Evolutionary conservation across 2,329 filamentous ascomycete species (phyloP).

Genomic region (Emmonsia crescens): DNA sequence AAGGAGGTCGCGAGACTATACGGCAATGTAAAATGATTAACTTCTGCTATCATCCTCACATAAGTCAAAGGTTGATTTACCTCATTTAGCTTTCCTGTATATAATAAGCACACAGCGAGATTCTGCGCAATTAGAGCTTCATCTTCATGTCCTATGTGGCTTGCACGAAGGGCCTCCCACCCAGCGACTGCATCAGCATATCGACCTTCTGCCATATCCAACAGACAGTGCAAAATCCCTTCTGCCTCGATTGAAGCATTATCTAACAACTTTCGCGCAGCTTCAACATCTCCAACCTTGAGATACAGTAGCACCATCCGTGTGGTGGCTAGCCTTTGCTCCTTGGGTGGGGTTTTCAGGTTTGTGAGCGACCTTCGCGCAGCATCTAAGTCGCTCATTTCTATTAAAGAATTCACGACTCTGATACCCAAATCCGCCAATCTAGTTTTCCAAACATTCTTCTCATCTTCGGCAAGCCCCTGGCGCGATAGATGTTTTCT

Average conservation of each 20-base stretch:
- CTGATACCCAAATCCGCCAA: slow-evolving; percentile 63
- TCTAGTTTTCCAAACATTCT: slow-evolving; percentile 58
- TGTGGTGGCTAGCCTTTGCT: slow-evolving; percentile 24
- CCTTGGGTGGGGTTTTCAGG: slow-evolving; percentile 33
- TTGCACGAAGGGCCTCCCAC: slow-evolving; percentile 47
- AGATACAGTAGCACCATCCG: slow-evolving; percentile 58
- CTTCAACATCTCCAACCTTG: slow-evolving; percentile 63
- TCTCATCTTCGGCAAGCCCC: slow-evolving; percentile 42
- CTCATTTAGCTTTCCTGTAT: slow-evolving; percentile 64
- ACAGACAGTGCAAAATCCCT: slow-evolving; percentile 46
- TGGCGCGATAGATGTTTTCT: slow-evolving; percentile 48
- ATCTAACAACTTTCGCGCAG: slow-evolving; percentile 49
- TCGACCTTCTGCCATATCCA: slow-evolving; percentile 67
- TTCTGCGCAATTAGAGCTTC: slow-evolving; percentile 73
- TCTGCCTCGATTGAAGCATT: slow-evolving; percentile 15
- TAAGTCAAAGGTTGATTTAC: slow-evolving; percentile 32
- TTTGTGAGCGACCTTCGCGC: slow-evolving; percentile 62
- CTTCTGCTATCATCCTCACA: background rate
- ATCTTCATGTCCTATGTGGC: slow-evolving; percentile 32
- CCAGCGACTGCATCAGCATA: slow-evolving; percentile 52
- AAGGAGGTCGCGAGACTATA: slow-evolving; percentile 53
- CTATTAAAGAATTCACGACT: slow-evolving; percentile 43
- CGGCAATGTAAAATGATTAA: slow-evolving; percentile 1
- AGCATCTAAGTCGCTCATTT: slow-evolving; percentile 74
- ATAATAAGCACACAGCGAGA: slow-evolving; percentile 70